Percentiles rank a stretch among this genome's conserved stretches.
Conservation (phyloP, 2,329 filamentous ascomycete genomes). For the Apiospora hydei region DNA sequence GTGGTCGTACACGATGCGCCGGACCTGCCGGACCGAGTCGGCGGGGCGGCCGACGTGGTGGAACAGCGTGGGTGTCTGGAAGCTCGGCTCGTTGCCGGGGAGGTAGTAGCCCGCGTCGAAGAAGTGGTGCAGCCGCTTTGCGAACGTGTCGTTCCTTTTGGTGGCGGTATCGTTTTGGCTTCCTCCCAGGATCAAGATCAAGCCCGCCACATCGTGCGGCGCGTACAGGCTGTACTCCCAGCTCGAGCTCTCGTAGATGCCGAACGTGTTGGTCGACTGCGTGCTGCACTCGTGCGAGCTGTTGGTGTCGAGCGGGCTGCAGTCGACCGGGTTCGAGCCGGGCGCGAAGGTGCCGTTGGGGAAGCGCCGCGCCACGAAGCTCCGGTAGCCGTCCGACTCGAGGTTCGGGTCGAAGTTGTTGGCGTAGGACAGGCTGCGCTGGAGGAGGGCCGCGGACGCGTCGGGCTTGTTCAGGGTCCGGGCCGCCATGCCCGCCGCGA, state of each 20-base stretch:
- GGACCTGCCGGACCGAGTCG: conserved; percentile 24
- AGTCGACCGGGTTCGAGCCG: conserved; percentile 9
- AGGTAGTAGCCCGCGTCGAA: conserved; percentile 22
- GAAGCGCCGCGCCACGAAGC: conserved; percentile 16
- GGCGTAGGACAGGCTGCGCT: conserved; percentile 2
- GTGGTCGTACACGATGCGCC: conserved; percentile 29
- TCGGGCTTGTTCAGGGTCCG: neutral
- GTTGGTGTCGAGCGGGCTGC: conserved; percentile 15
- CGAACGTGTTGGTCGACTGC: conserved; percentile 22
- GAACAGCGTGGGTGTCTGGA: conserved; percentile 26
- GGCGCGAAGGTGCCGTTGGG: conserved; percentile 19
- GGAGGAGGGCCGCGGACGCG: neutral
- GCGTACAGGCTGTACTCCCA: conserved; percentile 24
- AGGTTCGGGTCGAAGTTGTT: conserved; percentile 14
- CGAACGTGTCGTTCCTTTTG: neutral
- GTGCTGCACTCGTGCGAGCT: conserved; percentile 16
- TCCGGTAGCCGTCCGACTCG: conserved; percentile 6
- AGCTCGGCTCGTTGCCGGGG: conserved; percentile 28
- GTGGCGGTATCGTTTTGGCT: neutral
- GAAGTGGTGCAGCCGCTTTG: neutral
- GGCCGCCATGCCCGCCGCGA: conserved; percentile 8
- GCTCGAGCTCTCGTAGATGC: conserved; percentile 19
- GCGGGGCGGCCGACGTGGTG: conserved; percentile 25
- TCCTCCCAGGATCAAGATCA: neutral
- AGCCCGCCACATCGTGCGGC: conserved; percentile 15